Evolutionary conservation across 202 grass and related monocot genomes (phyloP).

Genomic region (Schoenoplectus triqueter): DNA sequence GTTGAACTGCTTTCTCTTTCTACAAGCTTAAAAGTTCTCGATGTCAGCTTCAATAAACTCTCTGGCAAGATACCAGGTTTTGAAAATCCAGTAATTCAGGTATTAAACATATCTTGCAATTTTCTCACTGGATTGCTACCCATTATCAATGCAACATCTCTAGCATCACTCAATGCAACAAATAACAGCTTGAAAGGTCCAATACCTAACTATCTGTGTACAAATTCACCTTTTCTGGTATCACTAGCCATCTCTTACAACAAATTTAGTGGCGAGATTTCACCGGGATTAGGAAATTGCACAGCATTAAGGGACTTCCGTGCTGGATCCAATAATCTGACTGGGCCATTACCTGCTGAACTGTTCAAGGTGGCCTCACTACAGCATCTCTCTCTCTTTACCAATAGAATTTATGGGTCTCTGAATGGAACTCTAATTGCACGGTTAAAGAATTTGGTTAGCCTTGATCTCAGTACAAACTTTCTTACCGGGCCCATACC

Average conservation of each 20-base stretch:
- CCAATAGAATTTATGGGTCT: slow-evolving; percentile 41
- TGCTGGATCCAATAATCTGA: slow-evolving; percentile 56
- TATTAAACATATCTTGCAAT: slow-evolving; percentile 78
- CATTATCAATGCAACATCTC: slow-evolving; percentile 39
- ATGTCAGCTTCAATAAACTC: slow-evolving; percentile 72
- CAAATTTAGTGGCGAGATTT: slow-evolving; percentile 45
- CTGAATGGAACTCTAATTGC: slow-evolving; percentile 30
- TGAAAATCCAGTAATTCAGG: slow-evolving; percentile 49
- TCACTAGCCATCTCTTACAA: slow-evolving; percentile 61
- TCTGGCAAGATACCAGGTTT: slow-evolving; percentile 43
- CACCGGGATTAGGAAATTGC: slow-evolving; percentile 46
- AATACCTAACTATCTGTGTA: slow-evolving; percentile 58
- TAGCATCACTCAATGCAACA: slow-evolving; percentile 50
- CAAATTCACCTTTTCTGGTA: slow-evolving; percentile 41
- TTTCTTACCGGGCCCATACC: slow-evolving; percentile 51
- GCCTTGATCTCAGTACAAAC: slow-evolving; percentile 52
- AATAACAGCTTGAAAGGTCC: slow-evolving; percentile 61
- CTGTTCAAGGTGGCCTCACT: slow-evolving; percentile 37
- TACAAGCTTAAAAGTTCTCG: slow-evolving; percentile 50
- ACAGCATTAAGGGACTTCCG: slow-evolving; percentile 45
- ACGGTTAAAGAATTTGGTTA: slow-evolving; percentile 45
- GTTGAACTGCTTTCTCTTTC: slow-evolving; percentile 44
- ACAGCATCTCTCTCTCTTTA: slow-evolving; percentile 43
- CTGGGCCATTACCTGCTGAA: slow-evolving; percentile 51
- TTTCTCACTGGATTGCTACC: slow-evolving; percentile 55